Evolutionary conservation across 257 asterid genomes (phyloP).

Genomic region (Gentiana straminea): DNA sequence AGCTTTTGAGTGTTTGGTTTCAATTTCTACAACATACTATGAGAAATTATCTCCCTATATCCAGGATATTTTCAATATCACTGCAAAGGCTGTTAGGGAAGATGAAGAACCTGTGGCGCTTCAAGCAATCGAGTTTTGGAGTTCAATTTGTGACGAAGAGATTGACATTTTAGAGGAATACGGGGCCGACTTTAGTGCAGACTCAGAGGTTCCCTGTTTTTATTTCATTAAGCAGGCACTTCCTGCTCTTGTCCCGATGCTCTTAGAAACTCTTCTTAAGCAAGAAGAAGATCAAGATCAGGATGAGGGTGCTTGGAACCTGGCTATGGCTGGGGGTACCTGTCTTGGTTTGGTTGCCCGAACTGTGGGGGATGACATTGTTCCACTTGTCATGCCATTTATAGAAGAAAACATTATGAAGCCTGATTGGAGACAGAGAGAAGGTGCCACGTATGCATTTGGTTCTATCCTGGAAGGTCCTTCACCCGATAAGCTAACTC

Average conservation of each 20-base stretch:
- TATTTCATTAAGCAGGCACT: constrained; percentile 57
- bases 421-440: constrained; percentile 65
- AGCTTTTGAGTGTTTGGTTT: constrained; percentile 45
- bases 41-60: constrained; percentile 44
- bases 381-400: constrained; percentile 50
- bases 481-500: constrained; percentile 38
- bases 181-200: constrained; percentile 44
- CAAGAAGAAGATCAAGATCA: constrained; percentile 65
- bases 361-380: constrained; percentile 52
- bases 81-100: constrained; percentile 49
- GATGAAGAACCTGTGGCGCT: constrained; percentile 57
- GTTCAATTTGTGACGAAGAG: constrained; percentile 62
- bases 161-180: constrained; percentile 53
- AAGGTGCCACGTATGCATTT: constrained; percentile 57
- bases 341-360: constrained; percentile 62
- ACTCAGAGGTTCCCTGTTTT: constrained; percentile 50
- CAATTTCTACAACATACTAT: constrained; percentile 43
- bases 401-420: constrained; percentile 41
- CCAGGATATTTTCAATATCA: constrained; percentile 43
- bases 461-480: constrained; percentile 61
- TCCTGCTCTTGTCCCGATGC: constrained; percentile 51
- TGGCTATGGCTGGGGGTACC: constrained; percentile 67
- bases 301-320: constrained; percentile 63
- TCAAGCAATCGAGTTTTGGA: constrained; percentile 62
- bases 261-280: constrained; percentile 52